Evolutionary conservation across 2,329 filamentous ascomycete species (phyloP).

Genomic region (Neonectria ditissima): DNA sequence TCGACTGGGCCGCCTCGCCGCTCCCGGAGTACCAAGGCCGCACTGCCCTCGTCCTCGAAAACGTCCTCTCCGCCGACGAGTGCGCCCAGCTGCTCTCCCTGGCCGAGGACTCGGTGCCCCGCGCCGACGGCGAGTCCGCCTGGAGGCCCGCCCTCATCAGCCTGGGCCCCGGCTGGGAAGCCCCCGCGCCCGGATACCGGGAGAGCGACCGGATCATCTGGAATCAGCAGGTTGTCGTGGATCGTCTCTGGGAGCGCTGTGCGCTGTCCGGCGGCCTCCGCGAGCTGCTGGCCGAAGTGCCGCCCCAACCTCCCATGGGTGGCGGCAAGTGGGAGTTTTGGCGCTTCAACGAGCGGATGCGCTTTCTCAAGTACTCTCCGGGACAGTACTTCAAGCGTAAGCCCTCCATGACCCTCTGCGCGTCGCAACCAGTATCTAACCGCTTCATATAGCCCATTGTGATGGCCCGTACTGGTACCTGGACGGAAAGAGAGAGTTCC

Average conservation of each 20-base stretch:
- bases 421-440: neutral
- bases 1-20: slow-evolving; percentile 64
- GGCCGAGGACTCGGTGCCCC: slow-evolving; percentile 63
- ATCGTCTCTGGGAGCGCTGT: slow-evolving; percentile 73
- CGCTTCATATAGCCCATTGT: slow-evolving; percentile 66
- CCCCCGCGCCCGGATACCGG: slow-evolving; percentile 64
- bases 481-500: slow-evolving; percentile 58
- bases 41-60: slow-evolving; percentile 71
- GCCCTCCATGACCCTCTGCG: slow-evolving; percentile 22
- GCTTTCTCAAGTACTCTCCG: slow-evolving; percentile 78
- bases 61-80: slow-evolving; percentile 66
- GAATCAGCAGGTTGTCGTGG: slow-evolving; percentile 72
- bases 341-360: slow-evolving; percentile 77
- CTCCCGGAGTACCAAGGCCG: slow-evolving; percentile 64
- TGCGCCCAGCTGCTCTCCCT: slow-evolving; percentile 66
- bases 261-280: slow-evolving; percentile 54
- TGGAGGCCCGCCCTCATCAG: slow-evolving; percentile 80
- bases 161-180: slow-evolving; percentile 70
- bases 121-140: slow-evolving; percentile 43
- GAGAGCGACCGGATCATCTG: slow-evolving; percentile 83
- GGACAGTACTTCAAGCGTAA: slow-evolving; percentile 78
- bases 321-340: slow-evolving; percentile 56
- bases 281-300: slow-evolving; percentile 53
- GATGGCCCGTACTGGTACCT: slow-evolving; percentile 72
- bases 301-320: slow-evolving; percentile 40